Base-by-base conservation (phyloP, 345 rosid genomes). In the Brassica incana region DNA sequence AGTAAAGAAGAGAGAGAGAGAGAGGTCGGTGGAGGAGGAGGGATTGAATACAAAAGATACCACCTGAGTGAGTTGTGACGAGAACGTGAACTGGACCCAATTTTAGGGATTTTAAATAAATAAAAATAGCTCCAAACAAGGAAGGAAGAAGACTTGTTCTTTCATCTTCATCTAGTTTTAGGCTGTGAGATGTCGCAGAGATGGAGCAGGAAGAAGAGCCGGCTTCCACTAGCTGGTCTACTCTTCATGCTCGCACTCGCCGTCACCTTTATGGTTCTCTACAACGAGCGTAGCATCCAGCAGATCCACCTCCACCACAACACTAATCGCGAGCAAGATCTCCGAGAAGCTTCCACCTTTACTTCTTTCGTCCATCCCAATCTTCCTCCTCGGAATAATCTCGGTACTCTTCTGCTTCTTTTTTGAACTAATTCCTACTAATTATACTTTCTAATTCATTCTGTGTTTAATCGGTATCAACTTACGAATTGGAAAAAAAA, bases 171-270 rank as follows among this genome's bases (percentile, higher is more conserved):
- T 45, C 5, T 45, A 45, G 15, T 48, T 45, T 4, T n/a, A 3
- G 12, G n/a, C 52, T 45, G 16, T 48, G 7, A 14, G 12, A 87
- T 83, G 89, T 88, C 86, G 84, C 91, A 85, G 84, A 88, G 88
- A 85, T 92, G 97, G 89, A 87, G 63, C 84, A 86, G 91, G 63
- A 95, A 82, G 84, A 93, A 82, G 84, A 78, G 86, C 79, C 93
- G 87, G 5, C 79, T 89, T 56, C 97, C 89, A 15, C n/a, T 93
- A 14, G 72, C 88, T 0, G 88, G 83, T 5, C 25, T 87, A 9
- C 69, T 88, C 77, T 84, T 89, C 56, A 60, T 90, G 20, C 75
- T 76, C 48, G 67, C 88, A 29, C 75, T 76, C 48, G 64, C 88
- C 33, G 85, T 89, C 6, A 83, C 81, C 11, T 48, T 77, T 5